phyloP scores from a whole-genome alignment of 148 eudicot genomes.

The Camellia lanceoleosa region DNA sequence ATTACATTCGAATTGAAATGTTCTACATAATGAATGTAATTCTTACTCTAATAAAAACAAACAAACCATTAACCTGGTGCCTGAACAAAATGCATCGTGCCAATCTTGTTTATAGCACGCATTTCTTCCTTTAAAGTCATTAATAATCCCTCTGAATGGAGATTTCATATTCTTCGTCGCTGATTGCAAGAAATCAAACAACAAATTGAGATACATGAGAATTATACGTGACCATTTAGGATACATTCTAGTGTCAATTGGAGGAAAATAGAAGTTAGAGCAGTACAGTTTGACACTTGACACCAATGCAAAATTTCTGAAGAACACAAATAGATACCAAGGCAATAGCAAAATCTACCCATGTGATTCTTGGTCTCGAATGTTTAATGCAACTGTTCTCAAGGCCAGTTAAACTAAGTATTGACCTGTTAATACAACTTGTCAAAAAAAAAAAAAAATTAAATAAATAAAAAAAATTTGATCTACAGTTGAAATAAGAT shows the following conservation, averaged over 20 bases:
- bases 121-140: constrained; percentile 11
- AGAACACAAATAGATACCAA: not conserved
- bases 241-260: not conserved
- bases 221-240: not conserved
- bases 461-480: no score
- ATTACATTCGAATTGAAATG: no score
- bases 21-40: no score
- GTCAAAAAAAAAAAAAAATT: not conserved
- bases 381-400: not conserved
- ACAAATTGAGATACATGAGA: not conserved
- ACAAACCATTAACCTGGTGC: constrained; percentile 2
- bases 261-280: not conserved
- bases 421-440: not conserved
- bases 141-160: constrained; percentile 4
- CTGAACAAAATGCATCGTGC: not conserved
- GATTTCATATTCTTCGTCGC: not conserved
- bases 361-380: not conserved
- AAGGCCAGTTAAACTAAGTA: not conserved
- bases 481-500: no score
- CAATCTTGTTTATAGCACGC: constrained; percentile 20
- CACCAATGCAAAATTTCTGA: not conserved
- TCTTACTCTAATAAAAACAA: not conserved
- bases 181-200: not conserved
- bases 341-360: not conserved
- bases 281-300: not conserved